Base-by-base conservation (phyloP, 768 basidiomycete genomes). In the Xanthoconium purpureum region DNA sequence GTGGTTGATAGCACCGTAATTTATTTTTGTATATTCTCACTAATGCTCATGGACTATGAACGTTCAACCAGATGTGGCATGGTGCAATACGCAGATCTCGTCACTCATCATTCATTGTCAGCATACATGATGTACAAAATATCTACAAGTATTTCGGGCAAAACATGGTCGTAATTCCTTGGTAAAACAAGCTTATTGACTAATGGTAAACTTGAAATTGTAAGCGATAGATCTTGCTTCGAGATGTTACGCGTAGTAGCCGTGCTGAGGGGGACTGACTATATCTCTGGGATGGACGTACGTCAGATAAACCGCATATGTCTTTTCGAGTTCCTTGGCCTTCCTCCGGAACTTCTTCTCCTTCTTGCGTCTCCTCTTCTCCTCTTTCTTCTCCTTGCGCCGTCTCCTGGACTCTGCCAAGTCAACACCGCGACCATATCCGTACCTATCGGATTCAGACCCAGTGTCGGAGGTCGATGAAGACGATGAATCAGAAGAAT, bases 301-400 rank as follows among this genome's bases (percentile, higher is more conserved):
- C 11, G 76, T 77, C 50, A 91, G 63, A 66, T 84, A 90, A 37
- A 91, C 69, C 3, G 81, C 64, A 66, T 88, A 91, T 52, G 76
- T 78, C 71, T 79, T 85, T 61, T 84, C 84, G 39, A 77, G 78
- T 55, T 82, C 82, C 65, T 77, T 84, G 40, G 79, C 81, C 67
- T 80, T 83, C 63, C 74, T 78, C 65, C 79, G 80, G 46, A 78
- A 73, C 66, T 82, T 86, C 78, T 80, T 87, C 66, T 89, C 86
- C 73, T 77, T 84, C 60, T 77, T 77, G 59, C 80, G 80, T 61
- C 79, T 77, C 71, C 76, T 85, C 70, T 79, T 83, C 65, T 88
- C 88, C 2, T 79, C 80, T 58, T 78, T 78, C 55, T 75, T 77
- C 63, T 85, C 82, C 47, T 76, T 78, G 54, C 79, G 79, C 20